Conservation (phyloP, 164 flowering plant species). For the Tetrastigma voinierianum region DNA sequence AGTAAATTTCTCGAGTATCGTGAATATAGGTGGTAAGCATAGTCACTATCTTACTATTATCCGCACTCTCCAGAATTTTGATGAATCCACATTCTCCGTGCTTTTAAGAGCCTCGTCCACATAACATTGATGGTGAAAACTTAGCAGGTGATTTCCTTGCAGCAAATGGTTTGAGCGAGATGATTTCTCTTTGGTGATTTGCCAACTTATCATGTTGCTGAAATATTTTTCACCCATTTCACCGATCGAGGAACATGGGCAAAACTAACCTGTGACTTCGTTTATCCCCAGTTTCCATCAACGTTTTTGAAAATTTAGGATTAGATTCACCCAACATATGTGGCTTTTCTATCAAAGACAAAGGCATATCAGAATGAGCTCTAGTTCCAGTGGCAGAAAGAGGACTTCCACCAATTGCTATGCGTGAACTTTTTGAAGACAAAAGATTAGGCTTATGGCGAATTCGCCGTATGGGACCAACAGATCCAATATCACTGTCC, state of each 20-base stretch:
- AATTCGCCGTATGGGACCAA: constrained; percentile 80
- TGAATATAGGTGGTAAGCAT: constrained; percentile 2
- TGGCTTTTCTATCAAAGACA: constrained; percentile 18
- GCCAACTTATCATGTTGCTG: constrained; percentile 68
- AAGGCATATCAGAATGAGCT: constrained; percentile 22
- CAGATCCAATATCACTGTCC: constrained; percentile 73
- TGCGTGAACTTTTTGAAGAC: constrained; percentile 32
- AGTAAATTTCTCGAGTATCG: constrained; percentile 15
- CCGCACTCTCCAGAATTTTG: constrained; percentile 38
- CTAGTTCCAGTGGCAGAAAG: constrained; percentile 22
- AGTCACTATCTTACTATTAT: constrained; percentile 21
- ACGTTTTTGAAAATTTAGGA: constrained; percentile 19
- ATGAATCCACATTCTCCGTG: constrained; percentile 56
- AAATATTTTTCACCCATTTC: constrained; percentile 74
- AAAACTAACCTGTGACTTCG: constrained; percentile 29
- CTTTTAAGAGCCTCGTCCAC: constrained; percentile 74
- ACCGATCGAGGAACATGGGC: constrained; percentile 63
- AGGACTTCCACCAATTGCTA: constrained; percentile 23
- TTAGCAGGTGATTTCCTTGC: constrained; percentile 44
- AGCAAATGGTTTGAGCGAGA: constrained; percentile 44
- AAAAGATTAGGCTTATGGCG: constrained; percentile 73
- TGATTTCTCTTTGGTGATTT: constrained; percentile 59
- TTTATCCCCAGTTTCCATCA: constrained; percentile 27
- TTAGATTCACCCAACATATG: constrained; percentile 14
- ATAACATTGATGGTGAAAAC: constrained; percentile 57